phyloP scores from a whole-genome alignment of 2,329 filamentous ascomycete genomes.

The Cadophora gregata region DNA sequence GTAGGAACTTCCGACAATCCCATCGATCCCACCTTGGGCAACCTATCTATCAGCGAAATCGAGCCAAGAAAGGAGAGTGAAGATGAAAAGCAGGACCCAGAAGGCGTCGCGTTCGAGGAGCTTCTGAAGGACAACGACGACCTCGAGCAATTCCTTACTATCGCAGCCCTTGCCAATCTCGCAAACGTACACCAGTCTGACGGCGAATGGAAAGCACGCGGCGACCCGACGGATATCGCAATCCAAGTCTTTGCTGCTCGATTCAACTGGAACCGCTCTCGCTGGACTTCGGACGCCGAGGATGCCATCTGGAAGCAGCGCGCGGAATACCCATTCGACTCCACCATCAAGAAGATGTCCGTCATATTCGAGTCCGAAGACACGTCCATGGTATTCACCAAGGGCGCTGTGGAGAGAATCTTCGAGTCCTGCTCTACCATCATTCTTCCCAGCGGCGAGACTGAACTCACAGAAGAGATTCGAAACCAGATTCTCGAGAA shows the following conservation, averaged over 20 bases:
- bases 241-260: slow-evolving; percentile 76
- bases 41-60: slow-evolving; percentile 46
- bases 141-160: slow-evolving; percentile 63
- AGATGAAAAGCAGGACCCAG: slow-evolving; percentile 27
- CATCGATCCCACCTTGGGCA: slow-evolving; percentile 55
- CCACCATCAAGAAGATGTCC: slow-evolving; percentile 77
- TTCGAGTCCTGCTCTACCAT: slow-evolving; percentile 65
- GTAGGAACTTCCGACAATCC: slow-evolving; percentile 57
- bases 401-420: slow-evolving; percentile 74
- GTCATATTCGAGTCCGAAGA: slow-evolving; percentile 63
- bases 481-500: slow-evolving; percentile 65
- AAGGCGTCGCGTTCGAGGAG: slow-evolving; percentile 35
- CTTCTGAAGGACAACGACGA: slow-evolving; percentile 53
- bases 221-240: slow-evolving; percentile 74
- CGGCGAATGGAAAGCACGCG: slow-evolving; percentile 65
- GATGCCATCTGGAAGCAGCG: slow-evolving; percentile 60
- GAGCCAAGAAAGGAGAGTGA: slow-evolving; percentile 38
- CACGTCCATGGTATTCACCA: slow-evolving; percentile 60
- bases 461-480: slow-evolving; percentile 58
- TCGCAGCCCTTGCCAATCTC: slow-evolving; percentile 69
- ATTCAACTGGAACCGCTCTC: slow-evolving; percentile 66
- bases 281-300: slow-evolving; percentile 54
- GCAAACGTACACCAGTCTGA: slow-evolving; percentile 62
- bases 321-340: slow-evolving; percentile 77
- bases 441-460: slow-evolving; percentile 48